Evolutionary conservation across 2,329 filamentous ascomycete genomes (phyloP), one percentile per base, ranked within the genome.

Genomic region (Claviceps paspali): DNA sequence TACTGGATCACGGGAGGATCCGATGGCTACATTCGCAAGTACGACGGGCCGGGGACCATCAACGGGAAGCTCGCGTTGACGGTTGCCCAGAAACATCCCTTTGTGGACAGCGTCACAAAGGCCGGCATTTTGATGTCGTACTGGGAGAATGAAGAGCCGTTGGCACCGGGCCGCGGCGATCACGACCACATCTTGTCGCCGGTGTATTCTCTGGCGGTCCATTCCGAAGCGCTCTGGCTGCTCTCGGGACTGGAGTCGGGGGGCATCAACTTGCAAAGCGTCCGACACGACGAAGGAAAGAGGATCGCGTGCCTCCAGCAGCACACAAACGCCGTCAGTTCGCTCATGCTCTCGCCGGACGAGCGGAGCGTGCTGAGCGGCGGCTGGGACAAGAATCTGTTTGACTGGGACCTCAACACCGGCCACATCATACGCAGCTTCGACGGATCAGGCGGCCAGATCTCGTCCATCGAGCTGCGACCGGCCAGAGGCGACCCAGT

Each of bases 41-140:
- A 92, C 61, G 92, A 98, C 55, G 94, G 91, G 56, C 79, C 83
- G 3, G 85, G 86, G 26, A 95, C 91, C 5, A 87, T 92, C 47
- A 98, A 98, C 54, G 86, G 86, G 45, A 95, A 94, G 60, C 74
- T 91, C 24, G 78, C 88, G 42, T 65, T 98, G 49, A 98, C 91
- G 0, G 91, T 98, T 5, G 91, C 91, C 23, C 91, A 98, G 62
- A 72, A 83, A 34, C 91, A 98, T 54, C 91, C 91, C 0, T 98
- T 96, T 50, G 91, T 98, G 29, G 91, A 98, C 55, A 94, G 84
- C 49, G 91, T 98, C 30, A 84, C 85, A 39, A 98, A 98, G 59
- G 87, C 88, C 2, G 91, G 87, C 1, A 83, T 94, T 5, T 63
- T 96, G 35, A 79, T 95, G 71, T 93, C 83, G 36, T 98, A 98